Evolutionary conservation across 2,329 filamentous ascomycete genomes (phyloP).

Genomic region (Huntiella savannae): DNA sequence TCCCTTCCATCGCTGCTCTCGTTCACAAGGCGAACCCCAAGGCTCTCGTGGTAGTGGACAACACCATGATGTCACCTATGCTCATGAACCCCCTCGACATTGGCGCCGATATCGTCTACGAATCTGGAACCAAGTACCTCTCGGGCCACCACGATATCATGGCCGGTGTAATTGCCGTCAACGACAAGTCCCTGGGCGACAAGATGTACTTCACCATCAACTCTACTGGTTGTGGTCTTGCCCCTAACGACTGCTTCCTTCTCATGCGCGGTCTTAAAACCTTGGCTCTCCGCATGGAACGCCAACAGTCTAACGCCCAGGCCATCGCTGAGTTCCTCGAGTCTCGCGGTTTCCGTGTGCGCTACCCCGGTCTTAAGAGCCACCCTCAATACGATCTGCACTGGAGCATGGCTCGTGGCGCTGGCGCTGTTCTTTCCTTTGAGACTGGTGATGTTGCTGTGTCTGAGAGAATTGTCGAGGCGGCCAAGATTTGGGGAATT

Average conservation of each 20-base stretch:
- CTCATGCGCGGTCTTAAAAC: conserved; percentile 94
- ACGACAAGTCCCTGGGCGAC: conserved; percentile 63
- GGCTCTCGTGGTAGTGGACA: conserved; percentile 81
- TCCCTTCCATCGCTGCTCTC: conserved; percentile 56
- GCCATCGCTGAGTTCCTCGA: conserved; percentile 86
- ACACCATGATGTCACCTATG: conserved; percentile 96
- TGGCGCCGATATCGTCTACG: conserved; percentile 90
- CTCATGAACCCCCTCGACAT: conserved; percentile 85
- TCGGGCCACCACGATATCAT: conserved; percentile 98
- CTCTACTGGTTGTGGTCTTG: conserved; percentile 78
- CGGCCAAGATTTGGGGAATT: conserved; percentile 79
- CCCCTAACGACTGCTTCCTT: conserved; percentile 90
- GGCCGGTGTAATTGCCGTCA: conserved; percentile 89
- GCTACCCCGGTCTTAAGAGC: conserved; percentile 82
- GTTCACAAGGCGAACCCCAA: conserved; percentile 61
- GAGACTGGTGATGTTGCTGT: conserved; percentile 75
- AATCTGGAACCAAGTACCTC: conserved; percentile 93
- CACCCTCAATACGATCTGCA: conserved; percentile 95
- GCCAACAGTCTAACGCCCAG: conserved; percentile 86
- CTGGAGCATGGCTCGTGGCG: conserved; percentile 84
- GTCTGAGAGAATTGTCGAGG: conserved; percentile 86
- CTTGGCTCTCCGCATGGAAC: conserved; percentile 93
- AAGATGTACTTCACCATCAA: conserved; percentile 96
- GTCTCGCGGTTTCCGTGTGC: conserved; percentile 75
- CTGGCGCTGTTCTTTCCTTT: conserved; percentile 86